Conservation (phyloP, 2,329 filamentous ascomycete genomes). For the Cladosporium sp. region DNA sequence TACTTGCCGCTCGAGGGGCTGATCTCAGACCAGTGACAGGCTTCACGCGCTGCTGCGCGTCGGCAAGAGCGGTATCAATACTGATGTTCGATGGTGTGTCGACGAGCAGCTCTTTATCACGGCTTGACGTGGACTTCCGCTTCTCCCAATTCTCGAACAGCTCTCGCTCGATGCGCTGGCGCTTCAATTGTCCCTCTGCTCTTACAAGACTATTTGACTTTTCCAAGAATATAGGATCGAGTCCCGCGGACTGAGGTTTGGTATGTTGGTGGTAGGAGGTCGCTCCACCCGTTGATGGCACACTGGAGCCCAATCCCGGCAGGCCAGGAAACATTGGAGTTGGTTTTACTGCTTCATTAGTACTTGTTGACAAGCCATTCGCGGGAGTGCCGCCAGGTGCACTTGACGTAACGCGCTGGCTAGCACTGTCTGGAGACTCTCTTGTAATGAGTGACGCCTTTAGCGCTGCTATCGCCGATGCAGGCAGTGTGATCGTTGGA, state of each 20-base stretch:
- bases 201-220: slow-evolving; percentile 83
- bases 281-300: slow-evolving; percentile 5
- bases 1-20: slow-evolving; percentile 59
- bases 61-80: slow-evolving; percentile 44
- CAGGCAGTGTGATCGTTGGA: slow-evolving; percentile 59
- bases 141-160: slow-evolving; percentile 77
- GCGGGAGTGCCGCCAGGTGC: slow-evolving; percentile 5
- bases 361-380: neutral
- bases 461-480: slow-evolving; percentile 49
- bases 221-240: slow-evolving; percentile 79
- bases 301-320: slow-evolving; percentile 26
- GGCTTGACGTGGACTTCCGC: slow-evolving; percentile 48
- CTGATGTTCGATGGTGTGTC: slow-evolving; percentile 48
- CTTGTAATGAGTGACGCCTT: slow-evolving; percentile 24
- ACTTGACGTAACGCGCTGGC: slow-evolving; percentile 7
- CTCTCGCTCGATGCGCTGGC: slow-evolving; percentile 75
- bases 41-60: slow-evolving; percentile 73
- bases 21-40: slow-evolving; percentile 61
- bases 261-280: slow-evolving; percentile 19
- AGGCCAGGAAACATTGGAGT: slow-evolving; percentile 21
- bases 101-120: slow-evolving; percentile 51
- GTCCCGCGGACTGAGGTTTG: slow-evolving; percentile 47
- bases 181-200: slow-evolving; percentile 76
- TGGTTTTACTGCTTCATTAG: slow-evolving; percentile 19
- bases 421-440: slow-evolving; percentile 10